phyloP scores from a whole-genome alignment of 176 grass and related monocot species.

The Triticum turgidum region DNA sequence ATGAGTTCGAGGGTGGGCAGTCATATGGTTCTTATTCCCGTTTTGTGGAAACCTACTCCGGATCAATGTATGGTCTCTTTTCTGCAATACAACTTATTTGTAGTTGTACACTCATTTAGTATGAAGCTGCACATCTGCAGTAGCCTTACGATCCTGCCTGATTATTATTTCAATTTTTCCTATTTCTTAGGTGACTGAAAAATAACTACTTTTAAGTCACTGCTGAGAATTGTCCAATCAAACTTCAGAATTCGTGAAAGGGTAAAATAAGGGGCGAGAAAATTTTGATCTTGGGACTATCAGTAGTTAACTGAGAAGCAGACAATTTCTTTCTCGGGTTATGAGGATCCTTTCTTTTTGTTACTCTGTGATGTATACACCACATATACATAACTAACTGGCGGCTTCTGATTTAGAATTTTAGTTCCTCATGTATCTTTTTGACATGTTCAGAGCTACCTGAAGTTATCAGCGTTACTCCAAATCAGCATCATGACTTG shows the following conservation, averaged over 20 bases:
- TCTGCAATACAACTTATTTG: background rate
- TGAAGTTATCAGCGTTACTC: constrained; percentile 40
- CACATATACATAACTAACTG: background rate
- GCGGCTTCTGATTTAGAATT: background rate
- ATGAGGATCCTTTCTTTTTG: background rate
- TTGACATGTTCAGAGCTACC: constrained; percentile 20
- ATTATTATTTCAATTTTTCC: background rate
- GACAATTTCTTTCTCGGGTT: background rate
- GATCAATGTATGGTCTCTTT: background rate
- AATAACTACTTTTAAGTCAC: background rate
- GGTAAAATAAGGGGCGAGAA: background rate
- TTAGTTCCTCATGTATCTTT: background rate
- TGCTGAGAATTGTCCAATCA: background rate
- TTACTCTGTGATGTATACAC: background rate
- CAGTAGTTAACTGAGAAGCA: background rate
- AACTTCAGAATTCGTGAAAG: background rate
- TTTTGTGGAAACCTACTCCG: background rate
- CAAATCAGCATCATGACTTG: constrained; percentile 18
- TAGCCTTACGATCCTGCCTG: background rate
- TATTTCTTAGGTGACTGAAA: background rate
- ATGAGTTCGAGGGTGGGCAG: background rate
- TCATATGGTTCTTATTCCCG: background rate
- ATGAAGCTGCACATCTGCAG: background rate
- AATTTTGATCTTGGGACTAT: background rate
- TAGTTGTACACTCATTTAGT: background rate